Percentiles rank a stretch among this genome's conserved stretches.
Conservation (phyloP, 352 stramenopile genomes). For the Phytopythium oedochilum region DNA sequence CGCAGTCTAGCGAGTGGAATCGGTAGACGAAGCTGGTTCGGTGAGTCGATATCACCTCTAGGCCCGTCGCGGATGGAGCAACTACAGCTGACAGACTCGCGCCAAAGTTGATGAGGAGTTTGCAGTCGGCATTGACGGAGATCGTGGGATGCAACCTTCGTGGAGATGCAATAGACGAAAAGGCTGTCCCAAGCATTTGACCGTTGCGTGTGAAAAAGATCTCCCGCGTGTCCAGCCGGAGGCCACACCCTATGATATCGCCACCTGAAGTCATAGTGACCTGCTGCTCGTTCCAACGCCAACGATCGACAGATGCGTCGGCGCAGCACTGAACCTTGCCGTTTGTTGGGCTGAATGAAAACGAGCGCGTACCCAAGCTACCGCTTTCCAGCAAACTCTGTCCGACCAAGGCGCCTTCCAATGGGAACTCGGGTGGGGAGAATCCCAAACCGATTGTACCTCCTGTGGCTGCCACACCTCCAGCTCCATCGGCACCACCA, state of each 20-base stretch:
- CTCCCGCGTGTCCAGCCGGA: constrained; percentile 76
- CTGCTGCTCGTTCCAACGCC: constrained; percentile 62
- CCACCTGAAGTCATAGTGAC: constrained; percentile 33
- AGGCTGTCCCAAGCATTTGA: constrained; percentile 68
- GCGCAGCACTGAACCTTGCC: constrained; percentile 57
- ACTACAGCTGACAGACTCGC: constrained; percentile 11
- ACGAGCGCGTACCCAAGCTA: constrained; percentile 39
- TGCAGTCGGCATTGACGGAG: constrained; percentile 67
- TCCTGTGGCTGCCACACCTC: background rate
- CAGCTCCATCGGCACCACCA: constrained; percentile 4
- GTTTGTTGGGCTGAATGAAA: constrained; percentile 63
- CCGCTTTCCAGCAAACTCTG: constrained; percentile 9
- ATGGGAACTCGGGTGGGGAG: constrained; percentile 56
- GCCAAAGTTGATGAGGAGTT: constrained; percentile 74
- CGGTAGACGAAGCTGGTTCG: constrained; percentile 67
- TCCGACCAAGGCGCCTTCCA: constrained; percentile 63
- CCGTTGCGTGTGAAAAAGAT: constrained; percentile 88
- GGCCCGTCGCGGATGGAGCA: constrained; percentile 12
- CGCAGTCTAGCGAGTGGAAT: constrained; percentile 80
- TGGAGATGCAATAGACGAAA: constrained; percentile 55
- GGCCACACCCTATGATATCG: constrained; percentile 75
- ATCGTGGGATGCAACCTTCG: constrained; percentile 67
- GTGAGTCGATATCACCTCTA: constrained; percentile 22
- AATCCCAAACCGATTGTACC: constrained; percentile 54
- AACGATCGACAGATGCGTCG: constrained; percentile 53